phyloP scores from a whole-genome alignment of 768 basidiomycete genomes.

The Russula dissimulans region DNA sequence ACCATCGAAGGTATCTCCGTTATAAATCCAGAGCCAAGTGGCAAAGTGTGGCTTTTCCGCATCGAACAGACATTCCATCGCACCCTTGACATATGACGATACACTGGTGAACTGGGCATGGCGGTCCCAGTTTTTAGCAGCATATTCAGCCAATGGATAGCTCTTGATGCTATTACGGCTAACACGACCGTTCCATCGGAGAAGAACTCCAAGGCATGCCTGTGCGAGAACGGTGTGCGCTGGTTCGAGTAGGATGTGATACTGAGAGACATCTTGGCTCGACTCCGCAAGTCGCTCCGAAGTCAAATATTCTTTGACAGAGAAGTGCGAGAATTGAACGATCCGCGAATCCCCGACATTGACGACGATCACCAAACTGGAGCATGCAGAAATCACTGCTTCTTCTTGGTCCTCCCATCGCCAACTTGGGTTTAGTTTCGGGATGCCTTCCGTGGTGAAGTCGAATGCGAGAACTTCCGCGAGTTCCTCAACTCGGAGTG shows the following conservation, averaged over 20 bases:
- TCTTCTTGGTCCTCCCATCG: neutral
- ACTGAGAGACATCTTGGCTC: neutral
- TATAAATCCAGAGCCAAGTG: neutral
- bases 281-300: neutral
- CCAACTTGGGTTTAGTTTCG: neutral
- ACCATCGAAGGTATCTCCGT: neutral
- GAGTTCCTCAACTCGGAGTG: neutral
- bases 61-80: neutral
- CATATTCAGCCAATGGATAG: neutral
- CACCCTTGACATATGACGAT: neutral
- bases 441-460: neutral
- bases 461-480: conserved; percentile 4
- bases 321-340: neutral
- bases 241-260: neutral
- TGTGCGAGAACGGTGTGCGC: neutral
- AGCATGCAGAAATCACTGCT: neutral
- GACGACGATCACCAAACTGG: neutral
- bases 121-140: neutral
- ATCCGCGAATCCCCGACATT: neutral
- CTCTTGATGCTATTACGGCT: too few relatives aligned
- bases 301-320: neutral
- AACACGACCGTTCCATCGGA: neutral
- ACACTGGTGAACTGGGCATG: neutral
- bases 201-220: neutral
- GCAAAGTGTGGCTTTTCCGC: neutral